A percentile compares a stretch with the other conserved stretches of the same genome.
Evolutionary conservation across 331 rosid species (phyloP).

Genomic region (Pyrus hybrid): DNA sequence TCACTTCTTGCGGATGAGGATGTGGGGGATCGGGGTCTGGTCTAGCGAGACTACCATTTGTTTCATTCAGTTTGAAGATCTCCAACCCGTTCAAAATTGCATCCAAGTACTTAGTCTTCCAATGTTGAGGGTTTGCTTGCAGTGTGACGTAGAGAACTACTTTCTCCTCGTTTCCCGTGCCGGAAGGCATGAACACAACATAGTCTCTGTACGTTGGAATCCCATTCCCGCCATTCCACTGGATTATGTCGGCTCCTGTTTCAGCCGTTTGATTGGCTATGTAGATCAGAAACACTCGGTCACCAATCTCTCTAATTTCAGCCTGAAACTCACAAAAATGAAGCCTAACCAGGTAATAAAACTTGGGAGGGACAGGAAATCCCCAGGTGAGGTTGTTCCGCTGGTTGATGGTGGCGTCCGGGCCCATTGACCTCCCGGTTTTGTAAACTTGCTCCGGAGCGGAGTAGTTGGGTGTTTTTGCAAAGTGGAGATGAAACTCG

Average conservation of each 20-base stretch:
- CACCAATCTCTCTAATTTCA: no score
- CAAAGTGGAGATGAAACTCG: neutral
- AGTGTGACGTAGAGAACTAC: no score
- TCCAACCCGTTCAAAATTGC: constrained; percentile 48
- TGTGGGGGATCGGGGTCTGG: constrained; percentile 31
- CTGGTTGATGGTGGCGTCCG: neutral
- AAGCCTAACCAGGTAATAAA: no score
- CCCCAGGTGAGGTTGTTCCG: neutral
- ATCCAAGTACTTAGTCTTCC: neutral
- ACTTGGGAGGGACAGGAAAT: no score
- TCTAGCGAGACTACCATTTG: constrained; percentile 25
- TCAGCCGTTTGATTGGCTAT: no score
- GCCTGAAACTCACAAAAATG: no score
- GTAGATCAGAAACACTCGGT: no score
- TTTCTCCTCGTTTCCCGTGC: neutral
- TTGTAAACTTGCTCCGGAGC: constrained; percentile 14
- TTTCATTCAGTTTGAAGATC: constrained; percentile 35
- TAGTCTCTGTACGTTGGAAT: no score
- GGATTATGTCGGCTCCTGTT: no score
- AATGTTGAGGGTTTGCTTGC: no score
- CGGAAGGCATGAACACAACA: no score
- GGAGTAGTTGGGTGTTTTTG: neutral
- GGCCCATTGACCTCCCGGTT: neutral
- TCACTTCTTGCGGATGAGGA: neutral
- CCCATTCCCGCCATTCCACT: no score